These are phyloP conservation scores for Curvularia hawaiiensis DNA, from an alignment of 2,329 filamentous ascomycete genomes.

Conservation along the genomic window DNA sequence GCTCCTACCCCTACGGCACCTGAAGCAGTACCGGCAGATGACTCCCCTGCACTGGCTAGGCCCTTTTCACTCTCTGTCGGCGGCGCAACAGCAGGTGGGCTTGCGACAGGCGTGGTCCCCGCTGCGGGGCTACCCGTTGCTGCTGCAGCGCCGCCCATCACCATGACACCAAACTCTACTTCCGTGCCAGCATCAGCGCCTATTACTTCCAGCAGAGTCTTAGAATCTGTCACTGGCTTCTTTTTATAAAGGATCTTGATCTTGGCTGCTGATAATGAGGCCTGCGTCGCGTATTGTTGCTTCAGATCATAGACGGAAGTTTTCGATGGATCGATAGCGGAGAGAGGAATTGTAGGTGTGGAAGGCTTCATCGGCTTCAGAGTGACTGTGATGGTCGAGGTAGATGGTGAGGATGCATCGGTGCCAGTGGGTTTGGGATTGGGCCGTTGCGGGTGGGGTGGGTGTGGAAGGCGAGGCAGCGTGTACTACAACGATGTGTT, in stretches of 20 bases:
- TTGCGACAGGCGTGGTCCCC: constrained; percentile 52
- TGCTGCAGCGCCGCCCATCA: constrained; percentile 68
- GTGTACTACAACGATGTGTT: constrained; percentile 61
- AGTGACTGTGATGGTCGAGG: constrained; percentile 59
- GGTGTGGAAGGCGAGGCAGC: constrained; percentile 69
- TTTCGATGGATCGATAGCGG: constrained; percentile 63
- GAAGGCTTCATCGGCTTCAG: constrained; percentile 72
- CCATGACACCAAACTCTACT: constrained; percentile 85
- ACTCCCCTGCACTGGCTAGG: constrained; percentile 22
- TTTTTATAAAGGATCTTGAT: constrained; percentile 86
- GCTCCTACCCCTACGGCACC: constrained; percentile 48
- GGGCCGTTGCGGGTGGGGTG: constrained; percentile 56
- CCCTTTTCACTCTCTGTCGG: constrained; percentile 58
- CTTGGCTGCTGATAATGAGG: constrained; percentile 67
- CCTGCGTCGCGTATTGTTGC: constrained; percentile 66
- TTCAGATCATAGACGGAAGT: constrained; percentile 84
- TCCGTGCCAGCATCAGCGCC: constrained; percentile 57
- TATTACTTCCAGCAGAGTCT: constrained; percentile 76
- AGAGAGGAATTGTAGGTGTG: constrained; percentile 69
- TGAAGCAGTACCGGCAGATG: constrained; percentile 12
- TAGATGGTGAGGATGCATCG: constrained; percentile 24
- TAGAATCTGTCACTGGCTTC: constrained; percentile 80
- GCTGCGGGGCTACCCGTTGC: constrained; percentile 44
- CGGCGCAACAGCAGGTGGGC: constrained; percentile 56
- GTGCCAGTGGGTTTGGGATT: constrained; percentile 51